These are phyloP conservation scores for Nakataea oryzae DNA, from an alignment of 2,329 filamentous ascomycete genomes.

Conservation along the genomic window DNA sequence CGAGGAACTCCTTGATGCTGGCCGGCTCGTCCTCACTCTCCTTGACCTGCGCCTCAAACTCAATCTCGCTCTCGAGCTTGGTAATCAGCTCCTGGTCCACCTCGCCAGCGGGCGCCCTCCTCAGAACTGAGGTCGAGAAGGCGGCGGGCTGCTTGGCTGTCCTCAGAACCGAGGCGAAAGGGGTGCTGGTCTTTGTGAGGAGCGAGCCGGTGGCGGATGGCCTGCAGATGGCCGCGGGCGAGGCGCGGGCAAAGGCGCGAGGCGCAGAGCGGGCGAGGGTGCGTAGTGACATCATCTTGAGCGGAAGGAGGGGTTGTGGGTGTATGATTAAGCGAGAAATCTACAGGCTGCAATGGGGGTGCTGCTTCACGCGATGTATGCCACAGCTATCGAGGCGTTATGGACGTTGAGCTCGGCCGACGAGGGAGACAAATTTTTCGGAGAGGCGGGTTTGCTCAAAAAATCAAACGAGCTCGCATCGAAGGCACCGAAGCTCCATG, in stretches of 20 bases:
- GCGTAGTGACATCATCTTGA: constrained; percentile 61
- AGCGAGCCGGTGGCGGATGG: constrained; percentile 27
- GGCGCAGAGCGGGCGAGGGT: constrained; percentile 56
- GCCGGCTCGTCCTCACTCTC: constrained; percentile 60
- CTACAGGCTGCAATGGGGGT: neutral
- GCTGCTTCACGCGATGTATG: neutral
- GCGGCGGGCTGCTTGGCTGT: constrained; percentile 15
- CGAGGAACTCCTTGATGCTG: constrained; percentile 78
- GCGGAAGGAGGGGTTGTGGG: constrained; percentile 6
- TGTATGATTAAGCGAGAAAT: constrained; percentile 4
- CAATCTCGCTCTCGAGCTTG: constrained; percentile 77
- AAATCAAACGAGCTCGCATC: neutral
- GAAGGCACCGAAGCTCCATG: neutral
- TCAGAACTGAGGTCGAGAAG: constrained; percentile 38
- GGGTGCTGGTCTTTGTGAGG: constrained; percentile 36
- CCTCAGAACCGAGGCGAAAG: constrained; percentile 20
- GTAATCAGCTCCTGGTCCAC: constrained; percentile 71
- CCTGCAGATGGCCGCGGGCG: constrained; percentile 38
- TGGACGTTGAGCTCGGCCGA: neutral
- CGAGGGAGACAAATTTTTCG: neutral
- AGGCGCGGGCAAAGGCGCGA: constrained; percentile 49
- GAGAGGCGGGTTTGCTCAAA: neutral
- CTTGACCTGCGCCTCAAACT: constrained; percentile 75
- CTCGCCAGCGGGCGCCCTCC: constrained; percentile 27
- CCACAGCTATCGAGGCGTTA: neutral